These are phyloP conservation scores for Fusarium buxicola DNA, from an alignment of 2,329 filamentous ascomycete genomes.

Conservation along the genomic window DNA sequence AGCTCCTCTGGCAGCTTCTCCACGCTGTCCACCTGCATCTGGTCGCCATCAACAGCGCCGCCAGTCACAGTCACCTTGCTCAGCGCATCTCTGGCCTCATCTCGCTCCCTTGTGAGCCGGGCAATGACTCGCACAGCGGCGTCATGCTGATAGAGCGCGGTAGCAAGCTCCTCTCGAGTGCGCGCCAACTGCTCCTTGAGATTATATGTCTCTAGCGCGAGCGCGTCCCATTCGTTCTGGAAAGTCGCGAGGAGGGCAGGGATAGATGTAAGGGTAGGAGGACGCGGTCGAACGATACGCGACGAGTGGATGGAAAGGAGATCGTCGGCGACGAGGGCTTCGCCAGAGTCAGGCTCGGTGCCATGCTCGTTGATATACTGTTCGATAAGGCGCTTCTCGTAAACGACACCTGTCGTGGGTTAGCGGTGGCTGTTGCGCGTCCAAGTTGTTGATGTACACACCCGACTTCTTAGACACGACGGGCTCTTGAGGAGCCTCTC, in stretches of 20 bases:
- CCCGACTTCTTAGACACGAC: slow-evolving; percentile 96
- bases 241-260: slow-evolving; percentile 93
- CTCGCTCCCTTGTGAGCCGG: slow-evolving; percentile 87
- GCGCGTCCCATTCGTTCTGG: slow-evolving; percentile 97
- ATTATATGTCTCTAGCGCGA: slow-evolving; percentile 92
- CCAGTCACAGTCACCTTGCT: slow-evolving; percentile 82
- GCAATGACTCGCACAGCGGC: slow-evolving; percentile 96
- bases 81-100: slow-evolving; percentile 90
- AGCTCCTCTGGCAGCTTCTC: slow-evolving; percentile 80
- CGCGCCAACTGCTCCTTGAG: slow-evolving; percentile 89
- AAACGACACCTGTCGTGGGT: slow-evolving; percentile 76
- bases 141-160: slow-evolving; percentile 95
- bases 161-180: slow-evolving; percentile 92
- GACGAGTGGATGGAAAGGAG: slow-evolving; percentile 88
- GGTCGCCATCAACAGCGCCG: slow-evolving; percentile 73
- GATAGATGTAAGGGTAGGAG: slow-evolving; percentile 94
- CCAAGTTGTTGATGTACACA: slow-evolving; percentile 57
- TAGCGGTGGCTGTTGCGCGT: slow-evolving; percentile 25
- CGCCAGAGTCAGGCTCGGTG: slow-evolving; percentile 90
- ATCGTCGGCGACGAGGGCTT: slow-evolving; percentile 85
- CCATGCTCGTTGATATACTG: slow-evolving; percentile 94
- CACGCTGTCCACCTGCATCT: slow-evolving; percentile 88
- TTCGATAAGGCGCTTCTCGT: slow-evolving; percentile 95
- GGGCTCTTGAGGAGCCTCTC: slow-evolving; percentile 93
- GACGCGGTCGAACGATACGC: slow-evolving; percentile 86